Percentiles rank a stretch among this genome's conserved stretches.
phyloP scores from a whole-genome alignment of 1,284 basidiomycete species.

The Xerocomus amazonicus region DNA sequence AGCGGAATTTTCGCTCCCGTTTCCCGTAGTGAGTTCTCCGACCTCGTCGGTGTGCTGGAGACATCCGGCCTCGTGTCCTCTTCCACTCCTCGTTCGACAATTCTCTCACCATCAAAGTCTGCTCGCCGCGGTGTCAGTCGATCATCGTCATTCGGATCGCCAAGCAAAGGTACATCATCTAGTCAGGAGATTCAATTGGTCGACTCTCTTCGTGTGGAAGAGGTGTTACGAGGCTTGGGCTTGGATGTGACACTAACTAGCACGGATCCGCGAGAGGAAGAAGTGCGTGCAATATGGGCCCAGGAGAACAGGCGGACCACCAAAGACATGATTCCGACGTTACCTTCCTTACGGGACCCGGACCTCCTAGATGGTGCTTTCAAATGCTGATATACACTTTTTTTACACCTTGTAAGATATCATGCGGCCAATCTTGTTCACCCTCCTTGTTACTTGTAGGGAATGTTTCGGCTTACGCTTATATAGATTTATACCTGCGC shows the following conservation, averaged over 20 bases:
- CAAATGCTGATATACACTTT: constrained; percentile 38
- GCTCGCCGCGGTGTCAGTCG: constrained; percentile 50
- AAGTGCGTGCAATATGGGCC: constrained; percentile 64
- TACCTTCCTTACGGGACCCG: constrained; percentile 20
- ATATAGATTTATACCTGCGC: constrained; percentile 27
- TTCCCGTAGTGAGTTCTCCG: constrained; percentile 71
- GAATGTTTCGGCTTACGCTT: constrained; percentile 20
- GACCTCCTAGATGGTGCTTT: constrained; percentile 52
- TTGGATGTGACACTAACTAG: constrained; percentile 38
- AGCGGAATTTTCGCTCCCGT: constrained; percentile 56
- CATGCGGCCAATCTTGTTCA: constrained; percentile 8
- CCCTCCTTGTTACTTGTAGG: constrained; percentile 7
- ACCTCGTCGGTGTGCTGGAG: constrained; percentile 68
- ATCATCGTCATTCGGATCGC: constrained; percentile 52
- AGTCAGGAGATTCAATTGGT: constrained; percentile 53
- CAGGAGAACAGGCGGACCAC: constrained; percentile 54
- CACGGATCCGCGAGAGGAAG: constrained; percentile 53
- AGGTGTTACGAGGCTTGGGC: constrained; percentile 63
- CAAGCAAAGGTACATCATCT: constrained; percentile 38
- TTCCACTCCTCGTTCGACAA: constrained; percentile 20
- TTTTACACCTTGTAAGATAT: constrained; percentile 5
- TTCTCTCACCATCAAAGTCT: constrained; percentile 42
- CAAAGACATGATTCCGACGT: constrained; percentile 48
- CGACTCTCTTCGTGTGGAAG: constrained; percentile 57
- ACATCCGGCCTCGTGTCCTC: constrained; percentile 60